Conservation (phyloP, 768 basidiomycete genomes). For the Asterophora lycoperdoides region DNA sequence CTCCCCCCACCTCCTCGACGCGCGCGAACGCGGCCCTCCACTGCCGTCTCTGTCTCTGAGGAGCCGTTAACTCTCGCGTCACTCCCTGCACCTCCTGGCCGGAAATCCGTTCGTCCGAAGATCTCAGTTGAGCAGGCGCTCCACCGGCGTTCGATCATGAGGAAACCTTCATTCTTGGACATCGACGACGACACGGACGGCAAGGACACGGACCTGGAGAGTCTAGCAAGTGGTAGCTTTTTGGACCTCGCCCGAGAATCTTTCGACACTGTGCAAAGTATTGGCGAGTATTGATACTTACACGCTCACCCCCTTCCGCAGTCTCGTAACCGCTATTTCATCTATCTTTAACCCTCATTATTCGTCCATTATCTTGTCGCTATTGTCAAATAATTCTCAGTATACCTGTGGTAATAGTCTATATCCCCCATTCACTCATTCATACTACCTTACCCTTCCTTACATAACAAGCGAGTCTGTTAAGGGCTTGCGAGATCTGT, state of each 20-base stretch:
- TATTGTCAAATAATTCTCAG: conserved; percentile 13
- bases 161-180: conserved; percentile 70
- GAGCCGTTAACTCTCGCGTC: conserved; percentile 13
- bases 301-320: conserved; percentile 5
- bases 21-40: conserved; percentile 24
- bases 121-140: conserved; percentile 34
- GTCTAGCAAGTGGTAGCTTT: conserved; percentile 36
- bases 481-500: too few relatives aligned
- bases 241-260: conserved; percentile 49
- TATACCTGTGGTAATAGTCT: conserved; percentile 14
- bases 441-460: not conserved
- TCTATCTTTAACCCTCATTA: conserved; percentile 8
- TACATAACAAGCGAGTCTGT: too few relatives aligned
- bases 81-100: conserved; percentile 32
- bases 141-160: conserved; percentile 51
- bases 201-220: conserved; percentile 26
- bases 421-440: not conserved
- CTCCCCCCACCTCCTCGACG: conserved; percentile 57
- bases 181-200: conserved; percentile 50
- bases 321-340: conserved; percentile 4
- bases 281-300: conserved; percentile 14
- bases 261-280: conserved; percentile 43
- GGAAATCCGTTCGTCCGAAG: conserved; percentile 27
- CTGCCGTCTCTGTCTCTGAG: conserved; percentile 11
- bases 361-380: conserved; percentile 12